Evolutionary conservation across 768 basidiomycete species (phyloP).

Genomic region (Paxillus ammoniavirescens): DNA sequence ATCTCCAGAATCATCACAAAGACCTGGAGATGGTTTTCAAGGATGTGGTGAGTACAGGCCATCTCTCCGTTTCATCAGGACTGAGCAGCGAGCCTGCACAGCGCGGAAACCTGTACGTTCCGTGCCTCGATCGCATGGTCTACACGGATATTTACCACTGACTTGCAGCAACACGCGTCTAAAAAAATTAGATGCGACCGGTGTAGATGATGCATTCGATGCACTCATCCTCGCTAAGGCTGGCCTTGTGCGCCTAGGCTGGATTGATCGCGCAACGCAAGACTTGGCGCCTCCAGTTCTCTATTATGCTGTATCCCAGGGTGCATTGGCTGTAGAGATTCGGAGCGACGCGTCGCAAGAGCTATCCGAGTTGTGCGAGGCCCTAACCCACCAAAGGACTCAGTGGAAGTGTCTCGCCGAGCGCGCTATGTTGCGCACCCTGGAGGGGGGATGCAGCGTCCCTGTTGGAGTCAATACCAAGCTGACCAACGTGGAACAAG

Average conservation of each 20-base stretch:
- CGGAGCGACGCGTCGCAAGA: conserved; percentile 59
- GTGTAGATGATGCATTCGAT: conserved; percentile 63
- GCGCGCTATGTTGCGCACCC: conserved; percentile 79
- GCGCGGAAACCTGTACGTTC: conserved; percentile 84
- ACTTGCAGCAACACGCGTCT: conserved; percentile 78
- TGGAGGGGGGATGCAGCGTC: conserved; percentile 97
- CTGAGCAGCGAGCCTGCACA: conserved; percentile 25
- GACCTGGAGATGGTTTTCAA: conserved; percentile 60
- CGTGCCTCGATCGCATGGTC: not conserved
- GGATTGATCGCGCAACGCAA: conserved; percentile 70
- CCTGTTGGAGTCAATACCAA: conserved; percentile 81
- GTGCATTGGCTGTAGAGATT: conserved; percentile 87
- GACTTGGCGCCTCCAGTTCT: conserved; percentile 74
- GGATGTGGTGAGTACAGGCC: conserved; percentile 71
- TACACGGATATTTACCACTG: conserved; percentile 7
- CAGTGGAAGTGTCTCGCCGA: conserved; percentile 80
- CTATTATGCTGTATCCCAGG: conserved; percentile 92
- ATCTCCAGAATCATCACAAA: conserved; percentile 51
- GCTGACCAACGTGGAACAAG: conserved; percentile 34
- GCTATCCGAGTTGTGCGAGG: conserved; percentile 60
- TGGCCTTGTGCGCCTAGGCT: conserved; percentile 80
- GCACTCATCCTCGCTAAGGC: conserved; percentile 94
- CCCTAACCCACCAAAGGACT: conserved; percentile 74
- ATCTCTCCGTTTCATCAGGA: conserved; percentile 1
- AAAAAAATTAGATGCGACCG: conserved; percentile 81